phyloP scores from a whole-genome alignment of 345 rosid genomes.

The Dimocarpus longan region DNA sequence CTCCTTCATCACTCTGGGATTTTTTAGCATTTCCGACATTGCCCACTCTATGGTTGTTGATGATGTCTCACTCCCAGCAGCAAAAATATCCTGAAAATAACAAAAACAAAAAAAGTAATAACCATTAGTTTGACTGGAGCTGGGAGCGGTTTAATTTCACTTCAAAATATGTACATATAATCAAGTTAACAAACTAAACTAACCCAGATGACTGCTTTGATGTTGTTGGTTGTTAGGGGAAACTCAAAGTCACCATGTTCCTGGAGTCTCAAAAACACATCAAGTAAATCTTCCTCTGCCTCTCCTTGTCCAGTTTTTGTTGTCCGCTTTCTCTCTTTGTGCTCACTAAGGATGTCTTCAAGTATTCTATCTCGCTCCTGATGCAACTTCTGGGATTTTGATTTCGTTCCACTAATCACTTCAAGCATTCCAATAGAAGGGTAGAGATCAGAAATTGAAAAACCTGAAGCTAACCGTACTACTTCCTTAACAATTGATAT shows the following conservation, averaged over 20 bases:
- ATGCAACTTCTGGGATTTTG: conserved; percentile 23
- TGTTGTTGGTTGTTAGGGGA: conserved; percentile 29
- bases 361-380: conserved; percentile 23
- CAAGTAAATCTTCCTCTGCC: conserved; percentile 32
- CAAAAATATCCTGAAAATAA: conserved; percentile 25
- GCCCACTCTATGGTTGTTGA: conserved; percentile 25
- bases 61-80: conserved; percentile 20
- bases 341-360: conserved; percentile 34
- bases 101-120: too few species aligned
- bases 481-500: conserved; percentile 28
- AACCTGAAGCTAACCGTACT: conserved; percentile 25
- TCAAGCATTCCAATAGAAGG: conserved; percentile 30
- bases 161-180: too few species aligned
- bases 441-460: conserved; percentile 34
- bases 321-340: background rate
- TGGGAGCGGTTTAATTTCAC: too few species aligned
- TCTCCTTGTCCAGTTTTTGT: background rate
- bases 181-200: background rate
- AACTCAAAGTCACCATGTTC: conserved; percentile 19
- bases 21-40: conserved; percentile 22
- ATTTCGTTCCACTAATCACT: conserved; percentile 18
- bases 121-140: too few species aligned
- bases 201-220: conserved; percentile 32
- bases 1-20: conserved; percentile 23
- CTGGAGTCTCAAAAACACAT: conserved; percentile 37